Percentiles rank a stretch among this genome's conserved stretches.
phyloP scores from a whole-genome alignment of 164 flowering plant genomes.

The Saururus chinensis region DNA sequence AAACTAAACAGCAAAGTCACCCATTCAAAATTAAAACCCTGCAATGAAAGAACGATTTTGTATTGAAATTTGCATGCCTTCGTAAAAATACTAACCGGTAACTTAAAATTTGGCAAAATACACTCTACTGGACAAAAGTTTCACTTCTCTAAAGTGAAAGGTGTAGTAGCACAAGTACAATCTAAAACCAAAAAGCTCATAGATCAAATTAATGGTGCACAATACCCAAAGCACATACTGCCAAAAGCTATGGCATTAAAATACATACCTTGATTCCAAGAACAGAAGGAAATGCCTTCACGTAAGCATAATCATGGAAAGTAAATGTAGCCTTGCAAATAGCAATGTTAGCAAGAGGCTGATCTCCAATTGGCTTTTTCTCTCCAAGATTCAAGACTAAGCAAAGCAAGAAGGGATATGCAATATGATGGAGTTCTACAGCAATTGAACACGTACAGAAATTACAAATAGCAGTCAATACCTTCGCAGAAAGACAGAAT shows the following conservation, averaged over 20 bases:
- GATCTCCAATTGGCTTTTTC: constrained; percentile 35
- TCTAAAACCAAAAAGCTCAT: neutral
- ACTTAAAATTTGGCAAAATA: neutral
- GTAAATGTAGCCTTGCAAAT: constrained; percentile 40
- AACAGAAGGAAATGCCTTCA: constrained; percentile 54
- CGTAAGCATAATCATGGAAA: constrained; percentile 34
- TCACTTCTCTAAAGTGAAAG: neutral
- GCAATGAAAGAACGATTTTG: constrained; percentile 1
- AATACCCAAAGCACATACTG: neutral
- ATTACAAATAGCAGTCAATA: constrained; percentile 69
- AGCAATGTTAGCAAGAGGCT: constrained; percentile 58
- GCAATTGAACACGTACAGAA: constrained; percentile 74
- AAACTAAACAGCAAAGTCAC: constrained; percentile 36
- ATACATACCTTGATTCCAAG: constrained; percentile 49
- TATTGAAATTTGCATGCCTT: neutral
- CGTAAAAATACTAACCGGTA: neutral
- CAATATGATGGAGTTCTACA: no score
- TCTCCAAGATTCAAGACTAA: constrained; percentile 18
- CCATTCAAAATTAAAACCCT: constrained; percentile 61
- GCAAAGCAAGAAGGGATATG: no score
- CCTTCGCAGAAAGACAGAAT: constrained; percentile 19
- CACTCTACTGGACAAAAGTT: neutral
- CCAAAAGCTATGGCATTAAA: neutral
- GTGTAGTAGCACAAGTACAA: no score
- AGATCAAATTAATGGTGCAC: neutral